phyloP scores from a whole-genome alignment of 2,329 filamentous ascomycete species.

The Pseudogymnoascus sp. region DNA sequence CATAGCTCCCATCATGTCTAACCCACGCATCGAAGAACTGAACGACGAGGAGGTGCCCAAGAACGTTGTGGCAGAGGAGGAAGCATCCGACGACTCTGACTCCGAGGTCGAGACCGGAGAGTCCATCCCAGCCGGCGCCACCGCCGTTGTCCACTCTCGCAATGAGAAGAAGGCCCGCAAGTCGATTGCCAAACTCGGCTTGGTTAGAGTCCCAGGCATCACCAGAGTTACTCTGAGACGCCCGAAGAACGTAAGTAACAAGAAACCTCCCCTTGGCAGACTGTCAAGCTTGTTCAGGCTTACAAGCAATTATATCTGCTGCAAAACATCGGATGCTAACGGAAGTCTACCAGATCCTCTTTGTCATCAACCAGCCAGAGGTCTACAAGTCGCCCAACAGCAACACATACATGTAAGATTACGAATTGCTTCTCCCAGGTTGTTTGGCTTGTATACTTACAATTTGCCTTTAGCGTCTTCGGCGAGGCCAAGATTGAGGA shows the following conservation, averaged over 20 bases:
- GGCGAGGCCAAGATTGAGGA: conserved; percentile 99
- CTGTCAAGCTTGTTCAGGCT: not conserved
- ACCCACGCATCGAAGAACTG: conserved; percentile 96
- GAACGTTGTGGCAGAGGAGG: conserved; percentile 66
- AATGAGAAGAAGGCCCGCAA: conserved; percentile 99
- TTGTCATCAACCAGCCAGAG: conserved; percentile 99
- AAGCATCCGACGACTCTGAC: conserved; percentile 60
- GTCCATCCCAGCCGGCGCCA: conserved; percentile 67
- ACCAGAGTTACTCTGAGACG: conserved; percentile 95
- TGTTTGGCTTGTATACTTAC: conserved; percentile 10
- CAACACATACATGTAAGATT: conserved; percentile 97
- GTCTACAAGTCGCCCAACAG: conserved; percentile 98
- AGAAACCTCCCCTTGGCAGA: conserved; percentile 6
- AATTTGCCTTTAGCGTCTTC: conserved; percentile 63
- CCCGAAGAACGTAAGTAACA: conserved; percentile 88
- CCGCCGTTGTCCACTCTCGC: conserved; percentile 89
- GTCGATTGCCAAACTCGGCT: conserved; percentile 95
- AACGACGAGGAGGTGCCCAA: conserved; percentile 87
- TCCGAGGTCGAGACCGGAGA: conserved; percentile 69
- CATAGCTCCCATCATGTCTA: conserved; percentile 67
- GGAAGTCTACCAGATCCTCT: conserved; percentile 65
- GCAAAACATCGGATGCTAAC: not conserved
- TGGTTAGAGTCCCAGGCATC: conserved; percentile 94
- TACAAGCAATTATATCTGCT: not conserved
- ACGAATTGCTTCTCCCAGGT: not conserved